A percentile compares a stretch with the other conserved stretches of the same genome.
These are phyloP conservation scores for Tolypocladium tundrense DNA, from an alignment of 2,329 filamentous ascomycete species.

Conservation along the genomic window DNA sequence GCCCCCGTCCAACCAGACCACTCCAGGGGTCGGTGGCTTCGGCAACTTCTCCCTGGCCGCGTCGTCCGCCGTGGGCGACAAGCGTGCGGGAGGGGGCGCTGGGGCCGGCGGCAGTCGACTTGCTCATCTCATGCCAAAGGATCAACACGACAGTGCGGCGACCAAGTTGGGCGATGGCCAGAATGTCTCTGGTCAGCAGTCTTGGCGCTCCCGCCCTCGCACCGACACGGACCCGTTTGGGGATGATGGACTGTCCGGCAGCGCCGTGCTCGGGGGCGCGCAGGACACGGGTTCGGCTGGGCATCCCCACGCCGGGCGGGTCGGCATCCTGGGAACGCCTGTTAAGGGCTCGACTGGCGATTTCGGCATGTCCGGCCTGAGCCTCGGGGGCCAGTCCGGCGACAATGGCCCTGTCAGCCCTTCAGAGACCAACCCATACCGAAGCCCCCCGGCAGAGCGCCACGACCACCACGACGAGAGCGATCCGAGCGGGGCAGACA, in stretches of 20 bases:
- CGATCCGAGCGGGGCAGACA: constrained; percentile 39
- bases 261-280: constrained; percentile 63
- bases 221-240: constrained; percentile 70
- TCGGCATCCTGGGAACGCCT: constrained; percentile 40
- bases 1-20: constrained; percentile 40
- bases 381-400: constrained; percentile 46
- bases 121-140: constrained; percentile 74
- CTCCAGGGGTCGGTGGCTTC: constrained; percentile 68
- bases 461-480: constrained; percentile 55
- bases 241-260: constrained; percentile 55
- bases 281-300: constrained; percentile 51
- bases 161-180: constrained; percentile 40
- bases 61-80: constrained; percentile 53
- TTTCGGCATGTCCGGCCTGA: constrained; percentile 53
- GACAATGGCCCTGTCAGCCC: constrained; percentile 71
- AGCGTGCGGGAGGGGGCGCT: constrained; percentile 59
- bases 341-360: constrained; percentile 45
- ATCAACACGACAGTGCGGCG: constrained; percentile 55
- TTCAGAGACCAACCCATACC: constrained; percentile 91
- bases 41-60: constrained; percentile 72
- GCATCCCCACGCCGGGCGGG: constrained; percentile 19
- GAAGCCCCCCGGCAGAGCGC: constrained; percentile 73
- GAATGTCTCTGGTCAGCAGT: constrained; percentile 27
- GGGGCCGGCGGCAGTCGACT: constrained; percentile 77
- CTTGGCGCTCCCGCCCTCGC: constrained; percentile 50